Base-by-base conservation (phyloP, 2,329 filamentous ascomycete species). In the Chlorencoelia australis region DNA sequence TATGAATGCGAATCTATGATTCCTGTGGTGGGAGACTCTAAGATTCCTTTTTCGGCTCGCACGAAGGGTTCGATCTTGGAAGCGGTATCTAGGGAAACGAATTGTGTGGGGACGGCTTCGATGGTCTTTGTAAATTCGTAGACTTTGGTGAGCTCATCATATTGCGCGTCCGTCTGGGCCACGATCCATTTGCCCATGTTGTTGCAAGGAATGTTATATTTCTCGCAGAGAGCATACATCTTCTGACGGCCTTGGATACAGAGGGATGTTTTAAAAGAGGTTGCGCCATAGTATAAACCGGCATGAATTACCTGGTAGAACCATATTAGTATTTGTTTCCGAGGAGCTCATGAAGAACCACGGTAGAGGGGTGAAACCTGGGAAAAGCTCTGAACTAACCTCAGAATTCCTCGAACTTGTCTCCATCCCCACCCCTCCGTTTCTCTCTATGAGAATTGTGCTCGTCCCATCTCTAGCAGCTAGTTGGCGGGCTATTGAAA, bases 171-270 rank as follows among this genome's bases (percentile, higher is more conserved):
- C 35, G 77, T 81, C 64, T 96, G 91, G 1, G 89, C 89, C 1
- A 96, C 83, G 51, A 96, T 82, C 88, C 89, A 95, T 65, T 95
- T 96, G 41, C 87, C 87, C 16, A 77, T 82, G 55, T 80, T 80
- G 36, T 69, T 69, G 61, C 91, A 73, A 0, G 75, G 75, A 33
- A 98, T 81, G 39, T 61, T 59, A 51, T 83, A 66, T 39, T 63
- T 63, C 4, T 64, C 60, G 64, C 89, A 95, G 27, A 94, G 73
- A 4, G 67, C 69, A 61, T 98, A 98, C 41, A 96, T 67, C 57
- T 86, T 67, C 20, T 79, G 57, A 49, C 79, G 79, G 41, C 91
- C 91, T 20, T 67, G 65, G 45, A 95, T 68, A 62, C 91, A 98
- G 9, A 98, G 73, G 11, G 64, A 63, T 1, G 88, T 86, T 63